Evolutionary conservation across 2,329 filamentous ascomycete species (phyloP), one percentile per base, ranked within the genome.

Genomic region (Alternaria solani): DNA sequence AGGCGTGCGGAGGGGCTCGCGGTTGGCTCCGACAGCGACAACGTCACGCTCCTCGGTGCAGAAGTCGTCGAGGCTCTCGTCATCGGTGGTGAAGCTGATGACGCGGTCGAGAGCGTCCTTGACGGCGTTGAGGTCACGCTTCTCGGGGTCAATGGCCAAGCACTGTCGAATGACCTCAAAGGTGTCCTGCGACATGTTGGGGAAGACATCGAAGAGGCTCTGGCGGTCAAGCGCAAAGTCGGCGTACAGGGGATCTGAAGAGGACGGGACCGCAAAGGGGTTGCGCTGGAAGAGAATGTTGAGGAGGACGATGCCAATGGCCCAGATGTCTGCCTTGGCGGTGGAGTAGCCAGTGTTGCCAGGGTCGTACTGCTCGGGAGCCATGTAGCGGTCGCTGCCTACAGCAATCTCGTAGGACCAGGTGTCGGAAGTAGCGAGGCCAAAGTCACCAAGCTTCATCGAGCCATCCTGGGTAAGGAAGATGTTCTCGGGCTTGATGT

Each of bases 401-500:
- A 99, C 95, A 63, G 92, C 95, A 65, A 91, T 90, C 83, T 99
- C 95, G 72, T 91, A 91, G 25, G 92, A 96, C 93, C 93, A 97
- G 70, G 89, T 85, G 63, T 96, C 93, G 7, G 89, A 91, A 11
- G 94, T 97, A 52, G 94, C 94, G 64, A 99, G 85, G 55, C 95
- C 95, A 77, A 98, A 97, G 80, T 99, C 95, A 73, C 95, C 95
- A 36, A 99, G 88, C 83, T 99, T 99, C 91, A 98, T 91, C 39
- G 90, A 86, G 55, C 94, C 94, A 68, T 90, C 87, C 62, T 94
- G 87, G 60, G 89, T 91, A 65, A 99, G 85, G 79, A 99, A 98
- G 79, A 99, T 97, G 84, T 99, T 99, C 85, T 99, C 95, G 0
- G 95, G 95, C 83, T 99, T 99, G 87, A 99, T 97, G 80, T 99